phyloP scores from a whole-genome alignment of 2,329 filamentous ascomycete genomes.

The Neofusicoccum sp. region DNA sequence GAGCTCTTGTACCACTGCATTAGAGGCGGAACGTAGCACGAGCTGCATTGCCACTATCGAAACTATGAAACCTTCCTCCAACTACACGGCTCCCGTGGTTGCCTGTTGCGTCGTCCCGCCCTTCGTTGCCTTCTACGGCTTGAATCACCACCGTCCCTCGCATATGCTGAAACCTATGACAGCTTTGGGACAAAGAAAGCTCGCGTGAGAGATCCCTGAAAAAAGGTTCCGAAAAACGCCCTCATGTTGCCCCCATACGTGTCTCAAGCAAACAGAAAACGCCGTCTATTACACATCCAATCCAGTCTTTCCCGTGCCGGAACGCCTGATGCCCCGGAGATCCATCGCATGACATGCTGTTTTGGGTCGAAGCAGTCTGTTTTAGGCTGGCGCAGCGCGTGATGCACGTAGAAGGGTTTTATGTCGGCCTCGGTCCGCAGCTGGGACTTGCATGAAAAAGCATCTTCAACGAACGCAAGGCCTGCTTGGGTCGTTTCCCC shows the following conservation, averaged over 20 bases:
- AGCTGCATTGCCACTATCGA: constrained; percentile 1
- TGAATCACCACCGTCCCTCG: too few relatives aligned
- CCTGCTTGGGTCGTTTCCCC: background rate
- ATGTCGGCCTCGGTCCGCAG: background rate
- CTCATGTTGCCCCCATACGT: background rate
- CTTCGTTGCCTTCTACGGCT: background rate
- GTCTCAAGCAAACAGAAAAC: background rate
- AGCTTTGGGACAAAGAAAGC: too few relatives aligned
- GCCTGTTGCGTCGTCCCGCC: background rate
- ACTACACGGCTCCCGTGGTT: background rate
- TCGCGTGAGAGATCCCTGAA: background rate
- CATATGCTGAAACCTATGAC: too few relatives aligned
- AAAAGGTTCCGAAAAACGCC: background rate
- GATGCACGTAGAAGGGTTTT: background rate
- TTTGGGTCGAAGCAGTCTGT: background rate
- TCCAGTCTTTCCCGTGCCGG: background rate
- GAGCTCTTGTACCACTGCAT: constrained; percentile 6
- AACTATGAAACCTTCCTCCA: background rate
- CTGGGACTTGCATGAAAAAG: background rate
- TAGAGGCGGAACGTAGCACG: constrained; percentile 8
- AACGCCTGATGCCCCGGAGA: background rate
- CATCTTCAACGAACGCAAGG: too few relatives aligned
- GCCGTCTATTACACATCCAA: background rate
- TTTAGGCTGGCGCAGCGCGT: background rate
- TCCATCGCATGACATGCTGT: background rate